Base-by-base conservation (phyloP, 768 basidiomycete species). In the Tylopilus rubrobrunneus region DNA sequence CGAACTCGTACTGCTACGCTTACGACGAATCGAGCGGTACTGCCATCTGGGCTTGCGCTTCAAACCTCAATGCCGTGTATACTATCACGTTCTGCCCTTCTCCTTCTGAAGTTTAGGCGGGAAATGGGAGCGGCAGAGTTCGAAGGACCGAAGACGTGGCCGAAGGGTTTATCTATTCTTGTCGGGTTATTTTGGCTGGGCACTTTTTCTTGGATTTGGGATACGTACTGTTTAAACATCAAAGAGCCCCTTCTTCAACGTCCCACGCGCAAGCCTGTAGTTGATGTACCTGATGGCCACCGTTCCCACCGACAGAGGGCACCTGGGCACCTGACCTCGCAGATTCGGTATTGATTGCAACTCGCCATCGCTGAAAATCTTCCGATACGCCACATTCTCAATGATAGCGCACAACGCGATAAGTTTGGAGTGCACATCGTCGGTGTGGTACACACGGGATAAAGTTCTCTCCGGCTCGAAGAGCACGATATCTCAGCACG, bases 1-100 rank as follows among this genome's bases (percentile, higher is more conserved):
- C 75, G 41, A 73, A 76, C 59, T 65, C 78, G 19, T 81, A 81
- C 49, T 79, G 73, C 6, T 82, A 80, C 51, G 76, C 80, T 4
- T 82, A 72, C 60, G 81, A 82, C 56, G 78, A 82, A 37, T 37
- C 36, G 36, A 37, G 36, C 45, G 75, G 71, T 1, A 76, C 74
- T 1, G 78, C 80, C 5, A 60, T 80, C 36, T 78, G 69, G 71
- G 75, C 74, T 1, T 82, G 80, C 56, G 27, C 64, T 23, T 63
- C 74, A 1, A 41, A 21, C 47, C 44, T 53, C n/a, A 59, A 61
- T 9, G 70, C 79, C 1, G 73, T 72, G 55, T 81, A 76, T 57
- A 78, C 75, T 3, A 43, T 79, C 49, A 78, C 73, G 1, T 78
- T 79, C 63, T 79, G 78, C 56, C 77, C 78, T 51, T 39, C 61